Evolutionary conservation across 1,139 yeast species (phyloP).

Genomic region (Hyphopichia buzzinii): DNA sequence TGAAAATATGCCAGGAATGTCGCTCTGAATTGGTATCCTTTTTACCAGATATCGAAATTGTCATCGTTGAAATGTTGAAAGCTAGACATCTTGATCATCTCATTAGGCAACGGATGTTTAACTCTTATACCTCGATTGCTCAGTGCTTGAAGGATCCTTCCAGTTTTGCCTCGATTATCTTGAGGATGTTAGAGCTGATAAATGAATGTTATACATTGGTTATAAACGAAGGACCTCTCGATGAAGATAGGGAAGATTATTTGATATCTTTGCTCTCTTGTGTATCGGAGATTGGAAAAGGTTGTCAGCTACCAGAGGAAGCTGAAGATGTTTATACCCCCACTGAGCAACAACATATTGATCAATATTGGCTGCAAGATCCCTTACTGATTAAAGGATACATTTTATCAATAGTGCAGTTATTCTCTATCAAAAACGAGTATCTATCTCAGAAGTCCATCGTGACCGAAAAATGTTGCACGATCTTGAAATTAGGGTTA

Average conservation of each 20-base stretch:
- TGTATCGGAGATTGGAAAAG: slow-evolving; percentile 66
- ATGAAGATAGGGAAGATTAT: slow-evolving; percentile 35
- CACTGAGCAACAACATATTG: slow-evolving; percentile 20
- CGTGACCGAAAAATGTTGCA: slow-evolving; percentile 56
- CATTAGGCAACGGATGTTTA: slow-evolving; percentile 59
- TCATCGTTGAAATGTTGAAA: slow-evolving; percentile 53
- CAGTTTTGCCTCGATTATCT: slow-evolving; percentile 21
- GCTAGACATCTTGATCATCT: slow-evolving; percentile 44
- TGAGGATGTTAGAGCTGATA: slow-evolving; percentile 21
- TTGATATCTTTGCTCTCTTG: slow-evolving; percentile 57
- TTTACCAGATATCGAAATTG: slow-evolving; percentile 50
- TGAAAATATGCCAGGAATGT: slow-evolving; percentile 61
- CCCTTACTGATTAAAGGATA: slow-evolving; percentile 38
- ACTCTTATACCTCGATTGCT: slow-evolving; percentile 60
- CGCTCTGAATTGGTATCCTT: slow-evolving; percentile 44
- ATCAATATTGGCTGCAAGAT: slow-evolving; percentile 42
- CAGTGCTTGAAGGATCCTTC: slow-evolving; percentile 49
- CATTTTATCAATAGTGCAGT: slow-evolving; percentile 38
- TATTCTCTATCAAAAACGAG: slow-evolving; percentile 40
- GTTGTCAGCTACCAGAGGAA: slow-evolving; percentile 60
- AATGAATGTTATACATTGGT: slow-evolving; percentile 13
- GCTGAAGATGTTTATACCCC: slow-evolving; percentile 37
- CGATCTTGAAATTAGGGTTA: slow-evolving; percentile 55
- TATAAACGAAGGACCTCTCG: slow-evolving; percentile 9
- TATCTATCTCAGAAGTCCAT: slow-evolving; percentile 33